Conservation (phyloP, 1,284 basidiomycete genomes). For the Meripilus lineatus region DNA sequence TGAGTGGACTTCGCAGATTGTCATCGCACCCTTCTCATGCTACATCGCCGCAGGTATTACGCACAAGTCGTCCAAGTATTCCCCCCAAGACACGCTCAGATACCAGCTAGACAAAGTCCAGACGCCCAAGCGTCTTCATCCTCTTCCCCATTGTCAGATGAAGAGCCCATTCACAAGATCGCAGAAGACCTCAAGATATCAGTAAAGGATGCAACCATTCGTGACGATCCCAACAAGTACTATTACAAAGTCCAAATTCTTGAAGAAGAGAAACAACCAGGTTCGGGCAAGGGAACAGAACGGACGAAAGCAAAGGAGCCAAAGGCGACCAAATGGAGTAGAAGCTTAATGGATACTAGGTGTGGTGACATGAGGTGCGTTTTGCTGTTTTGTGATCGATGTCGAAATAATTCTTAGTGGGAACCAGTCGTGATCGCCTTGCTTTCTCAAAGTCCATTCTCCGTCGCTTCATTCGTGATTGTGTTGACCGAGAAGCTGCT, state of each 20-base stretch:
- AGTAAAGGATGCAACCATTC: conserved; percentile 62
- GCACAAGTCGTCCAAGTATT: conserved; percentile 73
- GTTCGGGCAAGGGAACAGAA: conserved; percentile 48
- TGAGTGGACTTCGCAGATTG: conserved; percentile 35
- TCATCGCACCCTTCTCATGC: conserved; percentile 13
- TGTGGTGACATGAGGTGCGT: conserved; percentile 76
- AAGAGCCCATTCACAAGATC: conserved; percentile 50
- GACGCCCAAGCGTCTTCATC: conserved; percentile 24
- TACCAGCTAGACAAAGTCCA: conserved; percentile 14
- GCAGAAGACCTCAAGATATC: conserved; percentile 78
- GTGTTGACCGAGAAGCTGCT: conserved; percentile 85
- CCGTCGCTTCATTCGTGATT: conserved; percentile 93
- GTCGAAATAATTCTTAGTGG: background rate
- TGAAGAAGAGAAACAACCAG: conserved; percentile 69
- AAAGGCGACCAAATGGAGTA: conserved; percentile 48
- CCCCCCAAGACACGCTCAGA: conserved; percentile 41
- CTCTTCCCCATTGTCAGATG: conserved; percentile 24
- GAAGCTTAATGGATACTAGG: conserved; percentile 77
- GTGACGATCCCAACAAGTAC: conserved; percentile 82
- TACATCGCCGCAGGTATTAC: conserved; percentile 54
- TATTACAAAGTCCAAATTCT: conserved; percentile 85
- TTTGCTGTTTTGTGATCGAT: conserved; percentile 3
- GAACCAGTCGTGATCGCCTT: conserved; percentile 80
- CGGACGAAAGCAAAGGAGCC: conserved; percentile 46
- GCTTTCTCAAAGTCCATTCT: conserved; percentile 96